Evolutionary conservation across 805 yeast species (phyloP), one percentile per base, ranked within the genome.

Genomic region (Nadsonia fulvescens): DNA sequence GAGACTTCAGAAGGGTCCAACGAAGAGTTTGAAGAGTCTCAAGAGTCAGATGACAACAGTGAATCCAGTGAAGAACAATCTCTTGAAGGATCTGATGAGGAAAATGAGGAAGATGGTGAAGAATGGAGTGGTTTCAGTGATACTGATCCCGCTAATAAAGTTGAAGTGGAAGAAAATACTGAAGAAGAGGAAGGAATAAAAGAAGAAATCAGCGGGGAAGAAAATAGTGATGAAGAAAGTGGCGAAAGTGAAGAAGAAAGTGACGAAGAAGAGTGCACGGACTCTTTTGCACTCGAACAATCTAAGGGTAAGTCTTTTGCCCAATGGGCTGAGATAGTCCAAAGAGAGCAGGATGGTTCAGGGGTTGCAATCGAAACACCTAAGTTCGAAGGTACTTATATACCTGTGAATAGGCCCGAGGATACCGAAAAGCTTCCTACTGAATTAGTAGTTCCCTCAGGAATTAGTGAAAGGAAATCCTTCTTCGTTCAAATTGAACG

Each of bases 401-500:
- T 5, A 28, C 15, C 22, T 39, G 28, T 11, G 32, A n/a, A n/a
- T n/a, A n/a, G n/a, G n/a, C n/a, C n/a, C n/a, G n/a, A n/a, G n/a
- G n/a, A n/a, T n/a, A n/a, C n/a, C n/a, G n/a, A n/a, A 25, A 1
- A 32, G 30, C 63, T 76, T 2, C 68, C 72, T 20, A 71, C 69
- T 22, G 75, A 69, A 30, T 58, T 59, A 21, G 58, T 54, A 15
- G 55, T 76, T 18, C 72, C 77, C 5, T 60, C 73, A 42, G 66
- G 63, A 28, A 40, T 51, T 1, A 40, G 61, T 12, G 36, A 58
- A 16, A 56, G 93, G 40, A 63, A 69, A 33, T 70, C 86, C 0
- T 64, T 63, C 30, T 76, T 53, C 33, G 86, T 82, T 6, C 55
- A 66, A 9, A 75, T 86, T 1, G 56, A 59, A 6, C 61, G 98